phyloP scores from a whole-genome alignment of 345 rosid species.

The Geranium rotundifolium region DNA sequence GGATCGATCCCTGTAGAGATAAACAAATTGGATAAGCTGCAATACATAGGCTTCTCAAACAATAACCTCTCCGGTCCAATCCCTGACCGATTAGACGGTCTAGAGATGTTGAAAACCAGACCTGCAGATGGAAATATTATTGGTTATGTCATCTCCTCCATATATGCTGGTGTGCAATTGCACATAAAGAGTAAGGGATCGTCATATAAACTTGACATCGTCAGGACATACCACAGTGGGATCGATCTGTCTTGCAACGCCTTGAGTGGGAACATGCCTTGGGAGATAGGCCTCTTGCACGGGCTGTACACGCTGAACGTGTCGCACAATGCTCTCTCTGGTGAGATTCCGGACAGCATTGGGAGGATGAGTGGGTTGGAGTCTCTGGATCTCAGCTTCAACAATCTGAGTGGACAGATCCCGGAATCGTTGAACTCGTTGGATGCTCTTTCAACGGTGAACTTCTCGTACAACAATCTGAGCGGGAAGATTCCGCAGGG shows the following conservation, averaged over 20 bases:
- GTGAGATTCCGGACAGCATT: conserved; percentile 4
- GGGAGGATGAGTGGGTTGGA: conserved; percentile 13
- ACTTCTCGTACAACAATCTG: conserved; percentile 10
- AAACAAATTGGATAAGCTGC: conserved; percentile 12
- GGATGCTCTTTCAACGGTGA: conserved; percentile 5
- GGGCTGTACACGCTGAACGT: conserved; percentile 10
- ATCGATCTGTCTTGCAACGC: conserved; percentile 6
- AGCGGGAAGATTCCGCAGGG: conserved; percentile 15
- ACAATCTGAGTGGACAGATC: conserved; percentile 6
- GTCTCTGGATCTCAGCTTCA: conserved; percentile 14
- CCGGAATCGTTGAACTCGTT: conserved; percentile 8
- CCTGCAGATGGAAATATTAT: not conserved
- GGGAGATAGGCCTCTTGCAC: conserved; percentile 2
- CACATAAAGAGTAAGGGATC: conserved; percentile 7
- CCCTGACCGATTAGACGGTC: not conserved
- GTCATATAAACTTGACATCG: not conserved
- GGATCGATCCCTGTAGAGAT: conserved; percentile 10
- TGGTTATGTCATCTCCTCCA: not conserved
- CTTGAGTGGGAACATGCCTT: conserved; percentile 9
- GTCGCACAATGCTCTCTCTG: conserved; percentile 7
- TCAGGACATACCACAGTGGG: conserved; percentile 10
- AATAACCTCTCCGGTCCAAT: conserved; percentile 10
- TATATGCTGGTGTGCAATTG: conserved; percentile 7
- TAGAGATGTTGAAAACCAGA: not conserved
- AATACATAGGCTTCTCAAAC: conserved; percentile 9